Base-by-base conservation (phyloP, 2,329 filamentous ascomycete genomes). In the Aspergillus uvarum region DNA sequence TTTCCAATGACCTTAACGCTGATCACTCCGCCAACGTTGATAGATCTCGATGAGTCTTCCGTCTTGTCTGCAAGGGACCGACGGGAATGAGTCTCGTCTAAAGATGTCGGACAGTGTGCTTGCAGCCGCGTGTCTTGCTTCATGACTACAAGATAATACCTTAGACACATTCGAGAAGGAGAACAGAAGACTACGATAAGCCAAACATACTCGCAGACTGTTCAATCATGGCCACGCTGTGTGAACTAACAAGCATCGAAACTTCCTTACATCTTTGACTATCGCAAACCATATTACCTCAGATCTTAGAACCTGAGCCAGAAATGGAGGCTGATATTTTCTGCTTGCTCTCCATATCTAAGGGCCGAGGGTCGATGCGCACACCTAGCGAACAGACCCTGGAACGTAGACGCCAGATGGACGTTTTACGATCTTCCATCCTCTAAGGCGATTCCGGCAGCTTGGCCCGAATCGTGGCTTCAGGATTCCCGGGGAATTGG, bases 31-130 rank as follows among this genome's bases (percentile, higher is more conserved):
- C 21, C 57, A 63, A 58, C 26, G 7, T 26, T 51, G 59, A 59
- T 50, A 50, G 32, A 62, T 59, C 54, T 55, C 59, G 51, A 60
- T 63, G 54, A 48, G 14, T 55, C 56, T 59, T 55, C 56, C 38
- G 56, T 14, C 44, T 14, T 31, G 55, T 22, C 66, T 68, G 66
- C 66, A 68, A 66, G 64, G 63, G 61, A 60, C 65, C 66, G 66
- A 61, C 60, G 64, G 63, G 61, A 61, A 48, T 55, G 59, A 51
- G 59, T 51, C 52, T 58, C 59, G 59, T 63, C 55, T 29, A 29
- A 29, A 51, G 19, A 47, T 56, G 61, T 62, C 58, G 56, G 59
- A 67, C 63, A 60, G 56, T 47, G 64, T 59, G 60, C 56, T 53
- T 52, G 49, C 49, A 53, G 54, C 54, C 55, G 57, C 59, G 32